Percentiles rank a stretch among this genome's conserved stretches.
Evolutionary conservation across 768 basidiomycete genomes (phyloP).

Genomic region (Russula abietina): DNA sequence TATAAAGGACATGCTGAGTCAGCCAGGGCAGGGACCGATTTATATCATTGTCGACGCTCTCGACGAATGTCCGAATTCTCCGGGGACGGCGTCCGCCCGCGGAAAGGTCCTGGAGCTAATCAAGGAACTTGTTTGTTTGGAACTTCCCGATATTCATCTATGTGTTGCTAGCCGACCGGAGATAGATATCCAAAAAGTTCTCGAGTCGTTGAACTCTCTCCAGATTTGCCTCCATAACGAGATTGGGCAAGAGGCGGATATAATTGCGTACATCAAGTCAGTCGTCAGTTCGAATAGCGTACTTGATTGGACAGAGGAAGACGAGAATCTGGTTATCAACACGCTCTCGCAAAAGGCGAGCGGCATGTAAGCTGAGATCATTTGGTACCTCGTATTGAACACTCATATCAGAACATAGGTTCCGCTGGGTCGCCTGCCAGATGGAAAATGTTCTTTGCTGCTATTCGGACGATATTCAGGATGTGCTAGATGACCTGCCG

Average conservation of each 20-base stretch:
- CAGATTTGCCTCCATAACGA: neutral
- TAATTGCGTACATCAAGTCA: too few relatives aligned
- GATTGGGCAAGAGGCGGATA: too few relatives aligned
- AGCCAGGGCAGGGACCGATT: too few relatives aligned
- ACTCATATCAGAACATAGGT: neutral
- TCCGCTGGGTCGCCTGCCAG: slow-evolving; percentile 11
- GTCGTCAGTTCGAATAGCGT: too few relatives aligned
- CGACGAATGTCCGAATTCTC: neutral
- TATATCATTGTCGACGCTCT: too few relatives aligned
- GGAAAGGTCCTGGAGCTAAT: neutral
- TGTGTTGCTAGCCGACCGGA: slow-evolving; percentile 2
- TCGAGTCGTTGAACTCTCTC: neutral
- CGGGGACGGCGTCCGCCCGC: neutral
- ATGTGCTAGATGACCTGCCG: neutral
- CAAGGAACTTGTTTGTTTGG: neutral
- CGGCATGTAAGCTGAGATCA: slow-evolving; percentile 7
- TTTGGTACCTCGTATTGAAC: too few relatives aligned
- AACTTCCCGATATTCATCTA: neutral
- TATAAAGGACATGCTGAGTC: too few relatives aligned
- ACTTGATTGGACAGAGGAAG: too few relatives aligned
- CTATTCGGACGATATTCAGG: neutral
- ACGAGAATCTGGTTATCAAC: neutral
- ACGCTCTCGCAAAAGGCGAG: slow-evolving; percentile 5
- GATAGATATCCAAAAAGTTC: neutral
- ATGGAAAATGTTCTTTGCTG: neutral